These are phyloP conservation scores for Penicillium hordei DNA, from an alignment of 2,329 filamentous ascomycete genomes.

Conservation along the genomic window DNA sequence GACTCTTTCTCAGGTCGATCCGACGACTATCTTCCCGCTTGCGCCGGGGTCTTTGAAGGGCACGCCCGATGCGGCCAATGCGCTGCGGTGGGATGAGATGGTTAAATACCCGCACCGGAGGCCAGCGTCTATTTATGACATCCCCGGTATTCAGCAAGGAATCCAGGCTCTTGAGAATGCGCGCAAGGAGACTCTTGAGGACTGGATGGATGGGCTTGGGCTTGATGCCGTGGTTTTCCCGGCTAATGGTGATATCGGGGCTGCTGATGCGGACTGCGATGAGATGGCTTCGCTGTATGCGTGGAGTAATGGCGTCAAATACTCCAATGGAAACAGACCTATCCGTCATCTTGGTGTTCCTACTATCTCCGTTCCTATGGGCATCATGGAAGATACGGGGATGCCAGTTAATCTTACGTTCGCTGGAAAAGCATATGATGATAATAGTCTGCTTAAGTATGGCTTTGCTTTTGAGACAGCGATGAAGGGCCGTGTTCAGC, in stretches of 20 bases:
- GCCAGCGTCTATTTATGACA: conserved; percentile 41
- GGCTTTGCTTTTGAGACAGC: conserved; percentile 29
- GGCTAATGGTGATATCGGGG: conserved; percentile 52
- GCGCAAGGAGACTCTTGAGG: conserved; percentile 52
- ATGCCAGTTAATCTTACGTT: conserved; percentile 59
- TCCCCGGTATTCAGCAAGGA: conserved; percentile 44
- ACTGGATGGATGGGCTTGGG: conserved; percentile 48
- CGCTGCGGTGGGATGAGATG: conserved; percentile 29
- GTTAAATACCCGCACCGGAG: conserved; percentile 28
- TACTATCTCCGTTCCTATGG: conserved; percentile 56
- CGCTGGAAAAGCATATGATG: conserved; percentile 51
- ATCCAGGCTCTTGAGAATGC: conserved; percentile 50
- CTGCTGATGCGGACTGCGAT: conserved; percentile 49
- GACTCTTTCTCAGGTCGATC: conserved; percentile 44
- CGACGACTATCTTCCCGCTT: conserved; percentile 39
- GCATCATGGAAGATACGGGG: conserved; percentile 44
- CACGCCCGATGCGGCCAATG: conserved; percentile 25
- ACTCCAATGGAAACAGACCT: conserved; percentile 55
- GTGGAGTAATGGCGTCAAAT: conserved; percentile 54
- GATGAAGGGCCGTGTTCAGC: conserved; percentile 21
- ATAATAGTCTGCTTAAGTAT: conserved; percentile 34
- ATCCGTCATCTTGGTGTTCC: conserved; percentile 57
- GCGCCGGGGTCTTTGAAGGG: conserved; percentile 28
- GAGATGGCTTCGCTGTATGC: conserved; percentile 37
- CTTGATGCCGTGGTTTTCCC: conserved; percentile 54